These are phyloP conservation scores for Candida ulmi DNA, from an alignment of 805 yeast species.

Conservation along the genomic window DNA sequence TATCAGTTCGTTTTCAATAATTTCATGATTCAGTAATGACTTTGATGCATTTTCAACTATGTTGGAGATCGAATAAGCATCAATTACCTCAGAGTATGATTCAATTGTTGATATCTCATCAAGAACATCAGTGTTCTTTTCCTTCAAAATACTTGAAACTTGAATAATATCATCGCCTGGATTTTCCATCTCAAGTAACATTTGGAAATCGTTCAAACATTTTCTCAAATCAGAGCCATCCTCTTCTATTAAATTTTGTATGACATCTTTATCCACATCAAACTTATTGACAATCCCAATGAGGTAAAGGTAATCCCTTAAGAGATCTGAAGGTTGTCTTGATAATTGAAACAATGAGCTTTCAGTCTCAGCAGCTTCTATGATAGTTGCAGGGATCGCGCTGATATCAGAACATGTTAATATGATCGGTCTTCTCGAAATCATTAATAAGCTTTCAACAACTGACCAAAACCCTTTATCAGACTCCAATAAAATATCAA, in stretches of 20 bases:
- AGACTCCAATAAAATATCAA: constrained; percentile 67
- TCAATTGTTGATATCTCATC: constrained; percentile 1
- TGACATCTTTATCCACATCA: constrained; percentile 25
- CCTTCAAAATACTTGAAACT: neutral
- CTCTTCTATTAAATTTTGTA: constrained; percentile 25
- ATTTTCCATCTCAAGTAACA: constrained; percentile 22
- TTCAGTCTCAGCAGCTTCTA: constrained; percentile 40
- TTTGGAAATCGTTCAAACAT: constrained; percentile 41
- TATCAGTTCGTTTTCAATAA: constrained; percentile 28
- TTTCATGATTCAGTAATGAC: constrained; percentile 12
- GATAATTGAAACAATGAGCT: constrained; percentile 31
- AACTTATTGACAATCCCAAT: constrained; percentile 32
- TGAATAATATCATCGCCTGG: neutral
- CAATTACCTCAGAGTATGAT: neutral
- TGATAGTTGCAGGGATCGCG: constrained; percentile 42
- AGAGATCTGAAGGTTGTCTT: constrained; percentile 11
- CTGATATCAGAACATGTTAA: constrained; percentile 52
- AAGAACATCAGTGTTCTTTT: neutral
- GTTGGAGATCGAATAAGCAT: constrained; percentile 12
- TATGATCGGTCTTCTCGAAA: constrained; percentile 64
- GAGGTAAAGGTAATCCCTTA: constrained; percentile 35
- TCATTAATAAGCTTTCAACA: constrained; percentile 52
- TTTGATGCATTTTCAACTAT: constrained; percentile 4
- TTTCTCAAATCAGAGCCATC: constrained; percentile 39
- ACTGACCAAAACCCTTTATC: constrained; percentile 82